Base-by-base conservation (phyloP, 768 basidiomycete species). In the Melanogaster broomeanus region DNA sequence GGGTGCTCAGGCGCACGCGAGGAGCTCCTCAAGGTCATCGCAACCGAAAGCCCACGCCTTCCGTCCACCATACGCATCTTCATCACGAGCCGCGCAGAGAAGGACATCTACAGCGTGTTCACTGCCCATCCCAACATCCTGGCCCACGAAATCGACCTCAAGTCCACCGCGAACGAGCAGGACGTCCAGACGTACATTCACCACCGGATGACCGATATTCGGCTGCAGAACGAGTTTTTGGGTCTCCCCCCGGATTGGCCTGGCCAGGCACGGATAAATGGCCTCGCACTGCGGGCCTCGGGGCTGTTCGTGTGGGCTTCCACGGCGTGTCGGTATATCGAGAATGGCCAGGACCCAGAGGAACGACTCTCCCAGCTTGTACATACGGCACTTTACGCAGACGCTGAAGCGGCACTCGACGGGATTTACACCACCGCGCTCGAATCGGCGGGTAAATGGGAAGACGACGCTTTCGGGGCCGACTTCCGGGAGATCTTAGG, bases 401-500 rank as follows among this genome's bases (percentile, higher is more conserved):
- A 63, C 13, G 64, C 67, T 2, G 63, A 67, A 33, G 57, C 61
- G 10, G 63, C 69, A 0, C 54, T 69, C 3, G 68, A 71, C 34
- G 55, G 48, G 3, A 63, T 69, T 15, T 69, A 69, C 28, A 30
- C 59, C 15, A 71, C 65, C 12, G 69, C 68, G 9, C 67, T 69
- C 28, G 63, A 67, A 34, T 65, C 61, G 0, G 60, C 63, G 13
- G 60, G 69, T 3, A 61, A 47, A 56, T 71, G 69, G 69, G 56
- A 63, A 30, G 69, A 71, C 8, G 30, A 22, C 19, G 59, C 55
- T 0, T 71, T 69, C 24, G 57, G 63, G 21, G 41, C 49, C 19
- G 68, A 71, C 51, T 69, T 69, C 45, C 64, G 63, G 11, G 67
- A 69, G 9, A 67, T 69, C 45, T 52, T 71, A 48, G 69, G 68